Conservation (phyloP, 2,329 filamentous ascomycete species). For the Cucurbitaria berberidis region DNA sequence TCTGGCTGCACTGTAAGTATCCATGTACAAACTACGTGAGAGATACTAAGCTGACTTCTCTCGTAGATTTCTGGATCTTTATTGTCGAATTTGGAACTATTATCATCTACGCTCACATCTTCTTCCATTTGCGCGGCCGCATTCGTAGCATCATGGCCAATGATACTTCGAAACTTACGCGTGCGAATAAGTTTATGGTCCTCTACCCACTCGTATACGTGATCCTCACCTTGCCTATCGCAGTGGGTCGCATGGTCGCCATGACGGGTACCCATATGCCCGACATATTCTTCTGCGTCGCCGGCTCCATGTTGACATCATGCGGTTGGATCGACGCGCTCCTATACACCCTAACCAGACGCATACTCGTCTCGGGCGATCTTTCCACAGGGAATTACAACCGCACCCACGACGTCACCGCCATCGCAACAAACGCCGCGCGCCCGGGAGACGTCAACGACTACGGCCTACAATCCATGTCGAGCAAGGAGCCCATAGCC, state of each 20-base stretch:
- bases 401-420: constrained; percentile 25
- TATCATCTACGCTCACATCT: constrained; percentile 56
- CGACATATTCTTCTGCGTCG: constrained; percentile 63
- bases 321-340: constrained; percentile 54
- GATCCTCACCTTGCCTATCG: constrained; percentile 69
- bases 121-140: constrained; percentile 55
- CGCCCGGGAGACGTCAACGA: constrained; percentile 33
- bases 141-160: constrained; percentile 49
- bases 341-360: constrained; percentile 52
- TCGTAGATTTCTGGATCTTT: constrained; percentile 59
- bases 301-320: constrained; percentile 63
- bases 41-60: neutral
- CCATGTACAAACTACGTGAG: neutral
- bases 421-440: constrained; percentile 27
- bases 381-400: constrained; percentile 35
- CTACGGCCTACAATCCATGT: constrained; percentile 40
- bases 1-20: constrained; percentile 55
- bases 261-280: constrained; percentile 53
- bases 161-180: constrained; percentile 43
- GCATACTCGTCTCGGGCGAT: constrained; percentile 46
- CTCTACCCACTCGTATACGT: constrained; percentile 68
- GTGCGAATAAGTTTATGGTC: constrained; percentile 63
- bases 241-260: constrained; percentile 51
- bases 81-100: constrained; percentile 60
- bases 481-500: constrained; percentile 28